phyloP scores from a whole-genome alignment of 306 rosid genomes.

The Cucurbita pepo region DNA sequence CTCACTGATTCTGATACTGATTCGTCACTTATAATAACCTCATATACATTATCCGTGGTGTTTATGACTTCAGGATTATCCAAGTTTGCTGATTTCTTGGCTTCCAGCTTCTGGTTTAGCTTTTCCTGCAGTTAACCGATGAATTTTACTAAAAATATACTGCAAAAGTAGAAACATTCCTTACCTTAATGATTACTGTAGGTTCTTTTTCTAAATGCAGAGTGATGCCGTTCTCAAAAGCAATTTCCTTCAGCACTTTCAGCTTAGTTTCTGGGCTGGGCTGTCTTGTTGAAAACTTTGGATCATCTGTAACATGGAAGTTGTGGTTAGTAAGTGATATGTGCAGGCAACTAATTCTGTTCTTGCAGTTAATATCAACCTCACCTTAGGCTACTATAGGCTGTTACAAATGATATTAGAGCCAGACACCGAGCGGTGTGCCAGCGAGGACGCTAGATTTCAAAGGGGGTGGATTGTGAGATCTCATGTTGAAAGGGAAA shows the following conservation, averaged over 20 bases:
- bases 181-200: neutral
- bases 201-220: conserved; percentile 50
- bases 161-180: neutral
- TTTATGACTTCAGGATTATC: conserved; percentile 9
- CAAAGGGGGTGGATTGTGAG: no score
- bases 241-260: conserved; percentile 63
- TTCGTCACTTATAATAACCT: conserved; percentile 20
- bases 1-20: conserved; percentile 28
- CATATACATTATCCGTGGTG: conserved; percentile 7
- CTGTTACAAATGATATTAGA: no score
- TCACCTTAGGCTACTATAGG: conserved; percentile 13
- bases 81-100: neutral
- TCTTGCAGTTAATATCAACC: neutral
- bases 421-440: no score
- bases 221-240: conserved; percentile 39
- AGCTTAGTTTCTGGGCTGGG: conserved; percentile 51
- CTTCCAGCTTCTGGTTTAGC: conserved; percentile 3
- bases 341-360: neutral
- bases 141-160: neutral
- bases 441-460: no score
- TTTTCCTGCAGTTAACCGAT: neutral
- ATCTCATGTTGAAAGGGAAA: no score
- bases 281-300: conserved; percentile 58
- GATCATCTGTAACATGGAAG: conserved; percentile 30
- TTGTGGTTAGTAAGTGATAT: neutral